Conservation (phyloP, 345 rosid species). For the Euphorbia lathyris region DNA sequence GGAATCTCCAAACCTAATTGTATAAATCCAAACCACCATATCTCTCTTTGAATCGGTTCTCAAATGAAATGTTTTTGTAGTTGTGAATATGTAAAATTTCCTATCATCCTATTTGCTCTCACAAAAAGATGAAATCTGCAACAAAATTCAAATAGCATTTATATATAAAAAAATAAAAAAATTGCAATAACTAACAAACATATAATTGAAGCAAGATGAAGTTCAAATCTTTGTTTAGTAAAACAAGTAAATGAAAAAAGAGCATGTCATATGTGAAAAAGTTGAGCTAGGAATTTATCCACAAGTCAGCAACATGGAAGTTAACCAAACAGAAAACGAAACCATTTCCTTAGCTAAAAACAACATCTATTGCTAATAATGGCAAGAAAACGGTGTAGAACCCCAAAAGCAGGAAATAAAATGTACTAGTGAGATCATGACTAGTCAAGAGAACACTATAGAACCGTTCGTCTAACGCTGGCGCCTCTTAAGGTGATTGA, state of each 20-base stretch:
- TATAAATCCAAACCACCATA: constrained; percentile 90
- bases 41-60: constrained; percentile 79
- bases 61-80: constrained; percentile 93
- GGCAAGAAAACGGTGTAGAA: not conserved
- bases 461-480: no score
- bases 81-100: constrained; percentile 89
- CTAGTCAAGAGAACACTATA: no score
- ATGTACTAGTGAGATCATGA: not conserved
- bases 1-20: no score
- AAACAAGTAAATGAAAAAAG: no score
- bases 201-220: not conserved
- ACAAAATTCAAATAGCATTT: constrained; percentile 25
- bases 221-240: not conserved
- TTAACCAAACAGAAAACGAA: constrained; percentile 9
- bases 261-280: no score
- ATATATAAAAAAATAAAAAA: no score
- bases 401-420: not conserved
- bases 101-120: constrained; percentile 95
- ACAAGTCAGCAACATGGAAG: constrained; percentile 16
- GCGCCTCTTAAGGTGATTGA: no score
- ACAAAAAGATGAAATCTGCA: constrained; percentile 90
- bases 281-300: not conserved
- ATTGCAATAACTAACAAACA: not conserved
- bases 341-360: constrained; percentile 10
- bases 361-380: not conserved